Base-by-base conservation (phyloP, 768 basidiomycete genomes). In the Pleurotus eryngii region DNA sequence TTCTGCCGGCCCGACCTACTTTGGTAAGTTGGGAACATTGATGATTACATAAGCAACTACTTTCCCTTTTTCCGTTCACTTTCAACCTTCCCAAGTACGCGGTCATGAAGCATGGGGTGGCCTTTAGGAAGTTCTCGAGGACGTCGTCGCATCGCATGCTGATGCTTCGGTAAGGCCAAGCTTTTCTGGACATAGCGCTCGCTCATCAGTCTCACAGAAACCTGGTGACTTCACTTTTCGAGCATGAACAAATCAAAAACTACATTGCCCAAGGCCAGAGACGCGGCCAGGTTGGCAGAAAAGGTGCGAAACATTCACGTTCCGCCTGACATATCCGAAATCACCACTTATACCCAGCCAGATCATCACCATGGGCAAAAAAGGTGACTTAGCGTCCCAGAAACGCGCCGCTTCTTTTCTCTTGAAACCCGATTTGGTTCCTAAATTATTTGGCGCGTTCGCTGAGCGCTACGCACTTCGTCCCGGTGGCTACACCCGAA, bases 221-320 rank as follows among this genome's bases (percentile, higher is more conserved):
- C 72, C 76, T 99, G 53, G 95, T 99, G 60, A 91, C 94, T 22
- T 95, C 94, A 4, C 81, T 98, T 35, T 82, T 99, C 57, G 86
- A 98, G 67, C 94, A 98, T 73, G 93, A 97, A 67, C 90, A 92
- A 68, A 93, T 99, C 68, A 89, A 90, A 90, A 70, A 98, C 97
- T 5, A 99, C 97, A 0, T 74, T 98, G 14, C 89, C 96, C 30
- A 98, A 98, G 72, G 97, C 97, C 2, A 88, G 90, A 68, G 95
- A 97, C 64, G 76, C 95, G 4, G 92, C 92, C 12, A 81, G 93
- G 63, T 75, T 98, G 53, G 95, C 95, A 14, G 96, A 99, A 68
- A 95, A 96, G 86, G 95, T 88, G 57, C 43, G 30, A 39, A 12
- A 35, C 51, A 45, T 22, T 26, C 30, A 17, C 18, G 18, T 18